A percentile compares a stretch with the other conserved stretches of the same genome.
phyloP scores from a whole-genome alignment of 2,329 filamentous ascomycete species.

The Aspergillus tanneri region DNA sequence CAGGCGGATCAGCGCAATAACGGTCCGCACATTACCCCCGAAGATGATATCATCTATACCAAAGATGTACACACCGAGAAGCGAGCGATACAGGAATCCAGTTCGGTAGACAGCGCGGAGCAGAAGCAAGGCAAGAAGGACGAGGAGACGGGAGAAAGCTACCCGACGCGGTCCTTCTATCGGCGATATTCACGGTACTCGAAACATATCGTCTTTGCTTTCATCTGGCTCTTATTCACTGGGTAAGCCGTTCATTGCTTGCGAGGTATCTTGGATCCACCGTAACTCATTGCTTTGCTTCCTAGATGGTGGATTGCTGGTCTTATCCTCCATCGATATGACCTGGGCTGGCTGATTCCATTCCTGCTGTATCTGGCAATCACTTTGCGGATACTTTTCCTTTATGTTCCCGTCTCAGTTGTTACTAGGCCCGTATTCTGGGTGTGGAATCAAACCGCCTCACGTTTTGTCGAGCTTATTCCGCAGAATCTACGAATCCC shows the following conservation, averaged over 20 bases:
- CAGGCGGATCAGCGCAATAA: neutral
- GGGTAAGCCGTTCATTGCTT: conserved; percentile 44
- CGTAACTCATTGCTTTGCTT: conserved; percentile 13
- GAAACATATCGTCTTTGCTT: conserved; percentile 47
- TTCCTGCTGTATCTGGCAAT: conserved; percentile 79
- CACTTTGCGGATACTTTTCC: conserved; percentile 69
- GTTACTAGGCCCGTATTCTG: conserved; percentile 66
- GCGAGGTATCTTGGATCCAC: neutral
- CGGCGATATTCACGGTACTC: conserved; percentile 20
- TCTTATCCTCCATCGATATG: conserved; percentile 67
- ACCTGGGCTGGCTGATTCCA: conserved; percentile 78
- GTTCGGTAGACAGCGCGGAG: conserved; percentile 43
- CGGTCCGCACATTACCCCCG: neutral
- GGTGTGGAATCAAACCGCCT: conserved; percentile 66
- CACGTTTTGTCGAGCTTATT: conserved; percentile 59
- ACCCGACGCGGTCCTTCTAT: conserved; percentile 31
- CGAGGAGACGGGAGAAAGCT: conserved; percentile 42
- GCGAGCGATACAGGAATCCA: conserved; percentile 14
- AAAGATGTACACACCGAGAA: conserved; percentile 7
- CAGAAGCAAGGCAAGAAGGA: conserved; percentile 30
- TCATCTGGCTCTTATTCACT: conserved; percentile 53
- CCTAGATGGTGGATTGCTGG: conserved; percentile 73
- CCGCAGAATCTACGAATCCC: conserved; percentile 66
- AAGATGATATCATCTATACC: conserved; percentile 3
- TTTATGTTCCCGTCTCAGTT: conserved; percentile 68